Percentiles rank a stretch among this genome's conserved stretches.
phyloP scores from a whole-genome alignment of 805 yeast species.

The Priceomyces medius region DNA sequence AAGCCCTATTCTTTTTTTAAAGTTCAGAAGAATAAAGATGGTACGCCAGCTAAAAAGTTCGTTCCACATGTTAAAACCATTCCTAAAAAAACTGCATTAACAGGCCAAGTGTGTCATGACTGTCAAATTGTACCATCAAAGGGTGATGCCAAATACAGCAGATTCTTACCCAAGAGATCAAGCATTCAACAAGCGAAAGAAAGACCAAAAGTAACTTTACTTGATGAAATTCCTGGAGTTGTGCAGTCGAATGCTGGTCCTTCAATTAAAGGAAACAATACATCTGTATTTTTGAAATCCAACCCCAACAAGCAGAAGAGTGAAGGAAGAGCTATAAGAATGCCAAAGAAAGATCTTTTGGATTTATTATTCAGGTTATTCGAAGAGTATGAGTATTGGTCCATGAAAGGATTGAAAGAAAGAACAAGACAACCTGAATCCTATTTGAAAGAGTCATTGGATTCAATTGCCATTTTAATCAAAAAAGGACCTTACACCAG shows the following conservation, averaged over 20 bases:
- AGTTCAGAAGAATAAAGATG: slow-evolving; percentile 29
- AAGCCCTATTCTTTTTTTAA: slow-evolving; percentile 24
- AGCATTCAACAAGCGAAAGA: slow-evolving; percentile 50
- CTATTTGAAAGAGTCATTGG: slow-evolving; percentile 86
- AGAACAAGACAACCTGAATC: slow-evolving; percentile 94
- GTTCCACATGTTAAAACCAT: slow-evolving; percentile 86
- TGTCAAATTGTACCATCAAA: slow-evolving; percentile 83
- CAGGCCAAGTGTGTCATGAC: slow-evolving; percentile 90
- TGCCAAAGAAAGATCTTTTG: slow-evolving; percentile 89
- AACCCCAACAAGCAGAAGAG: slow-evolving; percentile 43
- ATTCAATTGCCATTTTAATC: slow-evolving; percentile 81
- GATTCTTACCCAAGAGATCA: slow-evolving; percentile 53
- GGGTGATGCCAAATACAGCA: slow-evolving; percentile 65
- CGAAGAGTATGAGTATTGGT: slow-evolving; percentile 96
- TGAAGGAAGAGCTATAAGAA: slow-evolving; percentile 89
- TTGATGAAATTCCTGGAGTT: slow-evolving; percentile 83
- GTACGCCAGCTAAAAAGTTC: slow-evolving; percentile 36
- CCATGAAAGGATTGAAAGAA: slow-evolving; percentile 89
- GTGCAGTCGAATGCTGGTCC: slow-evolving; percentile 85
- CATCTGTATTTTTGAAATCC: slow-evolving; percentile 62
- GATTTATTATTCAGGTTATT: slow-evolving; percentile 85
- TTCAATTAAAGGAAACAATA: slow-evolving; percentile 64
- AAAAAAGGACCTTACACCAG: slow-evolving; percentile 96
- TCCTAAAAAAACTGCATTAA: slow-evolving; percentile 81
- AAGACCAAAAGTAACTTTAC: slow-evolving; percentile 64